Conservation (phyloP, 2,329 filamentous ascomycete species). For the Nemania sp. region DNA sequence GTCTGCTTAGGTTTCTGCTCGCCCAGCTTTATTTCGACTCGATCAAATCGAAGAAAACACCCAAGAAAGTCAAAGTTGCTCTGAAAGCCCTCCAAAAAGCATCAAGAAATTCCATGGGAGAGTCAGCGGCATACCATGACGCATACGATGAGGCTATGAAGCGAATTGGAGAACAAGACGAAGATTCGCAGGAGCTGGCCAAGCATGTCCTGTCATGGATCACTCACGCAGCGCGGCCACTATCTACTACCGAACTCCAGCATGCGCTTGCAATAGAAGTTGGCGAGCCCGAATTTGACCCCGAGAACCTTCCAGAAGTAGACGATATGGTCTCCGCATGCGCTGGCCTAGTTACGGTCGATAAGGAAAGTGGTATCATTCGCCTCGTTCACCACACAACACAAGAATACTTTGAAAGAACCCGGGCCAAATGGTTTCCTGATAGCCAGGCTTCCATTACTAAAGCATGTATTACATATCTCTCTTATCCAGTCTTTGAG, state of each 20-base stretch:
- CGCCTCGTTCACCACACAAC: constrained; percentile 51
- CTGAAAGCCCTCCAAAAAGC: no score
- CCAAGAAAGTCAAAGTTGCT: no score
- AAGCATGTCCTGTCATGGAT: constrained; percentile 47
- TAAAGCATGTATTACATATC: background rate
- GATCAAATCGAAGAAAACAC: no score
- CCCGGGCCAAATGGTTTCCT: constrained; percentile 37
- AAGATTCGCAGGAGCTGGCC: constrained; percentile 41
- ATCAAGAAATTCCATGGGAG: no score
- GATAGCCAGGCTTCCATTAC: constrained; percentile 20
- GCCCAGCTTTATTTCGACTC: no score
- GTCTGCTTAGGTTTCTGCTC: no score
- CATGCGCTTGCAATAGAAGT: constrained; percentile 47
- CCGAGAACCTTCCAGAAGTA: constrained; percentile 40
- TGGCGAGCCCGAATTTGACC: constrained; percentile 35
- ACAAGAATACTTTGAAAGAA: constrained; percentile 48
- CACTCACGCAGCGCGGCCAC: constrained; percentile 39
- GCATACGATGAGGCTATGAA: no score
- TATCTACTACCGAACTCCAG: constrained; percentile 43
- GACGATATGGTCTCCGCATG: constrained; percentile 44
- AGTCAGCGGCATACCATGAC: no score
- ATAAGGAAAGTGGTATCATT: constrained; percentile 44
- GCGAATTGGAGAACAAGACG: constrained; percentile 43
- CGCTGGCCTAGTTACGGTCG: constrained; percentile 46
- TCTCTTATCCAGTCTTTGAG: background rate